Evolutionary conservation across 108 stramenopile species (phyloP), one percentile per base, ranked within the genome.

Genomic region (Aureococcus anophagefferens): DNA sequence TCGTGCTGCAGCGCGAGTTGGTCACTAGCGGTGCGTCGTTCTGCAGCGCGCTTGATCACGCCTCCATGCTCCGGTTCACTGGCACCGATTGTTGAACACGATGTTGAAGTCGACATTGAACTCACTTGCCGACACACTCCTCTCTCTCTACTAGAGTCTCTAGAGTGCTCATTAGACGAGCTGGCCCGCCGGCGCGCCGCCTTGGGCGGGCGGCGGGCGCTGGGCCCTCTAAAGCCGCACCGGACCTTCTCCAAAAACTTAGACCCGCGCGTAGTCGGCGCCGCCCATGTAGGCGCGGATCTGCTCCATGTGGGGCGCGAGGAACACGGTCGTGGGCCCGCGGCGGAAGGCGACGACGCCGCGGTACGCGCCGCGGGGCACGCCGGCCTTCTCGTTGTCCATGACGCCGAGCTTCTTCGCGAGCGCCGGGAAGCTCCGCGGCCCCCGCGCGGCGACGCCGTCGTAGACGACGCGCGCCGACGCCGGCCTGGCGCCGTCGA

Each of bases 321-420:
- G 45, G 30, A 36, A 59, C 17, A 76, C 35, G 74, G 31, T 13
- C 78, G 68, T 28, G 66, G 66, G 28, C 82, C 84, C 40, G 77
- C 33, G 80, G 18, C 86, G 62, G 31, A 85, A 72, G 68, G 90
- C 89, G 0, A 96, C 93, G 63, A 96, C 87, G 0, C 95, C 95
- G 65, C 87, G 86, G 77, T 94, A 96, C 16, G 89, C 91, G 32
- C 93, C 94, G 37, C 95, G 82, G 29, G 90, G 91, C 25, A 96
- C 86, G 36, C 73, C 76, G 0, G 93, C 95, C 84, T 96, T 96
- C 79, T 91, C 88, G 74, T 96, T 91, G 69, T 74, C 66, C 88
- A 93, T 93, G 17, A 92, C 78, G 33, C 85, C 77, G 35, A 96
- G 75, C 40, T 64, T 16, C 62, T 45, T n/a, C n/a, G 94, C 91